Evolutionary conservation across 495 filamentous ascomycete genomes (phyloP).

Genomic region (Aspergillus egyptiacus): DNA sequence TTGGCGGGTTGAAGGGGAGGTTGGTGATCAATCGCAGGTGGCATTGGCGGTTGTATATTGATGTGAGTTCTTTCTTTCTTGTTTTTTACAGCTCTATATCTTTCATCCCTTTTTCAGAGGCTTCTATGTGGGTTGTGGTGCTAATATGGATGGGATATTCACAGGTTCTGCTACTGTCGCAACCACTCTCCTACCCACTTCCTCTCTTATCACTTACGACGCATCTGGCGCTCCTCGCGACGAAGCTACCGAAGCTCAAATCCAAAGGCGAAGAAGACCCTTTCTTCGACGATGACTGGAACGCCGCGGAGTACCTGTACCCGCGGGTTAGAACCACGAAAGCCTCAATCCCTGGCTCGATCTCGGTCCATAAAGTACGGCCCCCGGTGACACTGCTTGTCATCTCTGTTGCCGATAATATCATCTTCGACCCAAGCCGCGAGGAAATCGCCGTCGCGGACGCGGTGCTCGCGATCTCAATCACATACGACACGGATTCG

Average conservation of each 20-base stretch:
- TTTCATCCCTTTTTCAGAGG: neutral
- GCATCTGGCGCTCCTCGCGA: constrained; percentile 88
- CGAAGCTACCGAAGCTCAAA: constrained; percentile 74
- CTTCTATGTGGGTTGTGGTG: neutral
- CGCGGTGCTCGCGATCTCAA: constrained; percentile 71
- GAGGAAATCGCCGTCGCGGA: constrained; percentile 93
- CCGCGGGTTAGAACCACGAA: constrained; percentile 35
- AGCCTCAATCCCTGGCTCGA: neutral
- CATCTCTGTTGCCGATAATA: constrained; percentile 75
- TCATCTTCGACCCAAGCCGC: constrained; percentile 86
- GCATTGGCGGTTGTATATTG: constrained; percentile 95
- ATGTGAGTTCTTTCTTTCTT: constrained; percentile 56
- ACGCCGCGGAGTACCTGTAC: constrained; percentile 70
- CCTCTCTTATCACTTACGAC: constrained; percentile 89
- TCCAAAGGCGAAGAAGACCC: constrained; percentile 90
- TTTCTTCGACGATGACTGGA: constrained; percentile 98
- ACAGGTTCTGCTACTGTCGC: constrained; percentile 88
- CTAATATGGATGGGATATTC: neutral
- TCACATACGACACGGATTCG: constrained; percentile 39
- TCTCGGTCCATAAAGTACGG: constrained; percentile 29
- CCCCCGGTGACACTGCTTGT: constrained; percentile 89
- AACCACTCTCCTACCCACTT: constrained; percentile 83
- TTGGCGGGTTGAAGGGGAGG: constrained; percentile 60
- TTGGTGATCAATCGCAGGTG: constrained; percentile 81
- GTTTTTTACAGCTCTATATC: neutral